Evolutionary conservation across 23 red algal species (phyloP).

Genomic region (Gracilariopsis chorda): DNA sequence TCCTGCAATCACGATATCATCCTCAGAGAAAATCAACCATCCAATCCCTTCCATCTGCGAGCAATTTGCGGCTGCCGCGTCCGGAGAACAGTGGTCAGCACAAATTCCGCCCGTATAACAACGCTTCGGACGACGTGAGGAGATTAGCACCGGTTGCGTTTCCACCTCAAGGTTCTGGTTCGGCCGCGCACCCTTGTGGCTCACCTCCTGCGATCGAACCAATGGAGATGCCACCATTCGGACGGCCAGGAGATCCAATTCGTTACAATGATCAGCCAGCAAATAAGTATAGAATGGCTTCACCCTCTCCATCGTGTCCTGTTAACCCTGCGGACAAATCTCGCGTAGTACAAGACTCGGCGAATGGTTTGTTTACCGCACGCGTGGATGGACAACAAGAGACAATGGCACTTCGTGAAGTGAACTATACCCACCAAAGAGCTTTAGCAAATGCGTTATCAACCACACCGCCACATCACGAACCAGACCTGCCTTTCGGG

Average conservation of each 20-base stretch:
- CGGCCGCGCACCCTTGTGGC: background rate
- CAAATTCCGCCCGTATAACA: background rate
- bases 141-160: background rate
- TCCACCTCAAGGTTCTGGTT: background rate
- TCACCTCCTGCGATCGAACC: background rate
- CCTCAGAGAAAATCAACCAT: no score
- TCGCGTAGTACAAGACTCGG: no score
- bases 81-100: background rate
- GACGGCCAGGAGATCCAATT: background rate
- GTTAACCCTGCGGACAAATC: no score
- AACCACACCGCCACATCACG: no score
- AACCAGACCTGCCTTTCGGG: no score
- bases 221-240: slow-evolving; percentile 3
- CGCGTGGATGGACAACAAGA: no score
- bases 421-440: no score
- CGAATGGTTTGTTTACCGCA: no score
- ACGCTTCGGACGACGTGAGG: background rate
- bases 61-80: background rate
- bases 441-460: no score
- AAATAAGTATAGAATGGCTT: background rate
- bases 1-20: no score
- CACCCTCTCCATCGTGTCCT: no score
- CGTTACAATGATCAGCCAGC: background rate
- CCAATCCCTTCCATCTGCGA: slow-evolving; percentile 5
- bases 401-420: no score